Percentiles rank a stretch among this genome's conserved stretches.
Conservation (phyloP, 768 basidiomycete genomes). For the Hygrophorus russula region DNA sequence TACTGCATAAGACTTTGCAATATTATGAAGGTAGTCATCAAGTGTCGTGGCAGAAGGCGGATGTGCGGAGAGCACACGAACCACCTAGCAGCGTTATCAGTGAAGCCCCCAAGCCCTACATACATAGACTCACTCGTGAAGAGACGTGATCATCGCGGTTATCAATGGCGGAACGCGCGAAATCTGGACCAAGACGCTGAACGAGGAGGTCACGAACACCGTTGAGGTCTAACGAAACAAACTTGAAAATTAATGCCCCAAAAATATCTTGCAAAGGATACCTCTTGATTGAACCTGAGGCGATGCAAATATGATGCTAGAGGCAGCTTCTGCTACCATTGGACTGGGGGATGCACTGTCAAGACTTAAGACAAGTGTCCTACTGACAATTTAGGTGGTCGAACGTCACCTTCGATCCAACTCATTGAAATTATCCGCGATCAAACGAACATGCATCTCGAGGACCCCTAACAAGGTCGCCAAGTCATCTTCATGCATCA, state of each 20-base stretch:
- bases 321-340: slow-evolving; percentile 50
- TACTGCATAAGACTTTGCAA: slow-evolving; percentile 42
- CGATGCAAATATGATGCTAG: slow-evolving; percentile 55
- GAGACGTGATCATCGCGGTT: slow-evolving; percentile 49
- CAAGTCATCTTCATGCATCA: slow-evolving; percentile 50
- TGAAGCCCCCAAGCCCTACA: background rate
- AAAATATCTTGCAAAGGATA: slow-evolving; percentile 12
- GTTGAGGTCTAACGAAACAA: slow-evolving; percentile 37
- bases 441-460: slow-evolving; percentile 54
- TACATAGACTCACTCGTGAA: slow-evolving; percentile 23
- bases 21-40: slow-evolving; percentile 40
- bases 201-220: slow-evolving; percentile 42
- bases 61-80: slow-evolving; percentile 39
- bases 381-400: background rate
- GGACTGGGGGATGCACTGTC: slow-evolving; percentile 35
- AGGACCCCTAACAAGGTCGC: slow-evolving; percentile 54
- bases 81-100: slow-evolving; percentile 23
- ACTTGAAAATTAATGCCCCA: background rate
- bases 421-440: slow-evolving; percentile 49
- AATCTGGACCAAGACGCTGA: slow-evolving; percentile 46
- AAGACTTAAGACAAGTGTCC: background rate
- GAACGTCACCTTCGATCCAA: slow-evolving; percentile 36
- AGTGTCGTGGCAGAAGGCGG: slow-evolving; percentile 46
- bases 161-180: slow-evolving; percentile 37
- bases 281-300: slow-evolving; percentile 50